phyloP scores from a whole-genome alignment of 768 basidiomycete genomes.

The Infundibulicybe gibba region DNA sequence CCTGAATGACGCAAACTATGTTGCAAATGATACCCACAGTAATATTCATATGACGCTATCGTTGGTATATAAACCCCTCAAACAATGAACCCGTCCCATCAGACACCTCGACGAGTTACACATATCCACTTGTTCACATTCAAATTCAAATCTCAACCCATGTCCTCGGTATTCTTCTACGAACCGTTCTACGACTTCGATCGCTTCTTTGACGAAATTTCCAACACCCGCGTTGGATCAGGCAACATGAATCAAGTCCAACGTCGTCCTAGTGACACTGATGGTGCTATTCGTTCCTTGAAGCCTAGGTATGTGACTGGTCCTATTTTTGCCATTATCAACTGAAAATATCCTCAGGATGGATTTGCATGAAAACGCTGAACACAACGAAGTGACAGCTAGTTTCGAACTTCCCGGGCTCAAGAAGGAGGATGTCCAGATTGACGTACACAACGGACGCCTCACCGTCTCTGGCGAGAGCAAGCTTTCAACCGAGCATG shows the following conservation, averaged over 20 bases:
- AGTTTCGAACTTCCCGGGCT: conserved; percentile 56
- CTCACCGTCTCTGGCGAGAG: conserved; percentile 46
- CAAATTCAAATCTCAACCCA: too few species aligned
- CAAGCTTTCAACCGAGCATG: conserved; percentile 21
- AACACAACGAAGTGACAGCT: conserved; percentile 39
- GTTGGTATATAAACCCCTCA: too few species aligned
- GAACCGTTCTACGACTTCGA: conserved; percentile 42
- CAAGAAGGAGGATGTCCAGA: conserved; percentile 41
- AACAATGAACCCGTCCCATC: too few species aligned
- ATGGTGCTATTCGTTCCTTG: conserved; percentile 9
- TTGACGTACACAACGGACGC: conserved; percentile 42
- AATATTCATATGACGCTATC: too few species aligned
- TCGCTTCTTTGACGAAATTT: conserved; percentile 37
- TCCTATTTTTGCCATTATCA: background rate
- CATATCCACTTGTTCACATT: too few species aligned
- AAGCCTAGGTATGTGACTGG: conserved; percentile 15
- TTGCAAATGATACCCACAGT: too few species aligned
- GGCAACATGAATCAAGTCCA: conserved; percentile 4
- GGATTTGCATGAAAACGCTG: conserved; percentile 42
- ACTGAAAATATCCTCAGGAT: conserved; percentile 28
- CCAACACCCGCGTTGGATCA: conserved; percentile 16
- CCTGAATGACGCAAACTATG: too few species aligned
- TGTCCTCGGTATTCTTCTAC: conserved; percentile 29
- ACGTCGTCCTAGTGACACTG: conserved; percentile 8
- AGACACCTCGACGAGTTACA: too few species aligned